Base-by-base conservation (phyloP, 352 stramenopile genomes). In the Phytophthora idaei region DNA sequence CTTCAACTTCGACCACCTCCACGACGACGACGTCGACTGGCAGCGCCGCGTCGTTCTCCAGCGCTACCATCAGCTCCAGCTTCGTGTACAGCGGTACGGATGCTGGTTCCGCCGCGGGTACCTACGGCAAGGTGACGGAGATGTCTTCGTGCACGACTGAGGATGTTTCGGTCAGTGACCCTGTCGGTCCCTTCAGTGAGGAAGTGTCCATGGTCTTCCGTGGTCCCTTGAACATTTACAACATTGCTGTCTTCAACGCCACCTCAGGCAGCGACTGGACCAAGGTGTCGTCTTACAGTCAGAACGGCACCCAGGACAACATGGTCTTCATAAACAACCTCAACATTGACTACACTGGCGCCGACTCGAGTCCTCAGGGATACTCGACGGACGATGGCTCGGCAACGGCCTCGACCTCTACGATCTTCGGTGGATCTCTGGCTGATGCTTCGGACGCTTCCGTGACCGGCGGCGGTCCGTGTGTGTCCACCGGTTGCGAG, bases 311-410 rank as follows among this genome's bases (percentile, higher is more conserved):
- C 4, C 65, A 71, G 28, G 56, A 77, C 42, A 89, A 89, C 68
- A 67, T 89, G 60, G 61, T 87, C 2, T 87, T 89, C 53, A 83
- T 89, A 71, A 87, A 82, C 67, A 89, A 89, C 61, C 17, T 74
- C 8, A 89, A 86, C 67, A 73, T 86, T 25, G 80, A 85, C 69
- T 87, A 89, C 67, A 76, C 49, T 6, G 74, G 73, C 21, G 62
- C 60, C 27, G 45, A 78, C 41, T 73, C 74, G 34, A 84, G 79
- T 27, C 80, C 80, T n/a, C 80, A 89, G 64, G 78, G 75, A 2
- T 87, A 76, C 46, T 66, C 80, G 5, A 74, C 61, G 5, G 46
- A 63, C 0, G 75, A 85, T 11, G 79, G 77, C 12, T 42, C 36
- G n/a, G 36, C 10, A n/a, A 42, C 36, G n/a, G 10, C 36, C 4